Percentiles rank a stretch among this genome's conserved stretches.
Conservation (phyloP, 768 basidiomycete genomes). For the Cystobasidium onofrii region DNA sequence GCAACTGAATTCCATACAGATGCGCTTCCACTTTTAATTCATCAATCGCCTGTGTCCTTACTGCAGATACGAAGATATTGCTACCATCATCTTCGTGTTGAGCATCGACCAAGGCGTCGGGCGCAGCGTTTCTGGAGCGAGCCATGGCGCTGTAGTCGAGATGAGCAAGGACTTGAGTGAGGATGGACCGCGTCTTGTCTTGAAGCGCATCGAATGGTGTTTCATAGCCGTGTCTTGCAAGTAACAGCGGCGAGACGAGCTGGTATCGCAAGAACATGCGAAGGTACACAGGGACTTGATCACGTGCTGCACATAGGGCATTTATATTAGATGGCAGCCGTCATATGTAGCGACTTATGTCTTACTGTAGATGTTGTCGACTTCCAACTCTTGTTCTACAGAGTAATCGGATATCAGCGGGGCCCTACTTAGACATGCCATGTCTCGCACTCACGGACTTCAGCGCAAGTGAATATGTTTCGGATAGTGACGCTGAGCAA, state of each 20-base stretch:
- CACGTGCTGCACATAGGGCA: not conserved
- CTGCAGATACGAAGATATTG: constrained; percentile 71
- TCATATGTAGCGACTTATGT: not conserved
- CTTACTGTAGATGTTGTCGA: constrained; percentile 20
- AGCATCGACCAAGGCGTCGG: constrained; percentile 63
- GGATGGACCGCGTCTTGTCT: constrained; percentile 77
- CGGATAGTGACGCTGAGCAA: constrained; percentile 46
- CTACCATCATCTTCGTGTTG: constrained; percentile 55
- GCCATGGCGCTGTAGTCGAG: constrained; percentile 41
- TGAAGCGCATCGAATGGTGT: constrained; percentile 69
- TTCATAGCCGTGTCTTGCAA: constrained; percentile 73
- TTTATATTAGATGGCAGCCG: not conserved
- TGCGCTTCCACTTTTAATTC: constrained; percentile 71
- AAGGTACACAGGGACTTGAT: constrained; percentile 53
- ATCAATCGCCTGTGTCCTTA: constrained; percentile 75
- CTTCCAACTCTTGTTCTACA: constrained; percentile 21
- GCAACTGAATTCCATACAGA: constrained; percentile 73
- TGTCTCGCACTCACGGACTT: constrained; percentile 57
- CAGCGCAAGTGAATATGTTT: constrained; percentile 68
- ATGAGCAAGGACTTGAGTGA: constrained; percentile 78
- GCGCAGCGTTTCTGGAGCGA: constrained; percentile 54
- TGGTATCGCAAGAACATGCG: constrained; percentile 77
- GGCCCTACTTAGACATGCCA: too few relatives aligned
- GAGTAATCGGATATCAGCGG: too few relatives aligned
- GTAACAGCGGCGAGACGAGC: constrained; percentile 54